These are phyloP conservation scores for Dendrobium catenatum DNA, from an alignment of 106 monocot genomes.

Conservation along the genomic window DNA sequence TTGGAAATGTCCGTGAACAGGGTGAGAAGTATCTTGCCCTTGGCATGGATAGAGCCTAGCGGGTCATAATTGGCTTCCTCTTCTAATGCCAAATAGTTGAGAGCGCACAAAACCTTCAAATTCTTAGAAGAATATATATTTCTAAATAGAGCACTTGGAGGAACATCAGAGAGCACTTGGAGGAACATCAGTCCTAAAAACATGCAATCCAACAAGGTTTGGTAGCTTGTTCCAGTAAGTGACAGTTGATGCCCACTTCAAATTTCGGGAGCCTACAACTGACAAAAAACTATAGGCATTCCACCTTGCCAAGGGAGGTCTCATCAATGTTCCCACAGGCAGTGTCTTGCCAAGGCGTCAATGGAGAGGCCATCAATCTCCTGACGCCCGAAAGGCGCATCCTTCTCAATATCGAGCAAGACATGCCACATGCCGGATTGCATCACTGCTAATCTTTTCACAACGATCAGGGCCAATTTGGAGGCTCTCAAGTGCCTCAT, in stretches of 20 bases:
- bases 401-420: constrained; percentile 10
- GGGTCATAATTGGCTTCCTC: constrained; percentile 35
- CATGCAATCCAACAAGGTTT: constrained; percentile 52
- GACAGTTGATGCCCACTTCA: constrained; percentile 22
- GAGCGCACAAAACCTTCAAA: constrained; percentile 57
- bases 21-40: constrained; percentile 52
- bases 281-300: constrained; percentile 17
- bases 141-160: constrained; percentile 33
- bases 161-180: constrained; percentile 51
- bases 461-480: constrained; percentile 16
- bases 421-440: constrained; percentile 15
- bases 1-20: constrained; percentile 58
- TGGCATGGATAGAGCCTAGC: constrained; percentile 28
- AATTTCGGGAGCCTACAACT: constrained; percentile 12
- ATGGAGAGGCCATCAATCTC: constrained; percentile 17
- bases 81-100: constrained; percentile 58
- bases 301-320: constrained; percentile 11
- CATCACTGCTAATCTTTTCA: constrained; percentile 17
- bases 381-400: constrained; percentile 12
- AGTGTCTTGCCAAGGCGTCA: constrained; percentile 18
- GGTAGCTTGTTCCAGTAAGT: constrained; percentile 23
- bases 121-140: constrained; percentile 48
- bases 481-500: constrained; percentile 16
- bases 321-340: constrained; percentile 21
- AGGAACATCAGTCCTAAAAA: constrained; percentile 77